Evolutionary conservation across 345 rosid genomes (phyloP).

Genomic region (Hibiscus tridactylites): DNA sequence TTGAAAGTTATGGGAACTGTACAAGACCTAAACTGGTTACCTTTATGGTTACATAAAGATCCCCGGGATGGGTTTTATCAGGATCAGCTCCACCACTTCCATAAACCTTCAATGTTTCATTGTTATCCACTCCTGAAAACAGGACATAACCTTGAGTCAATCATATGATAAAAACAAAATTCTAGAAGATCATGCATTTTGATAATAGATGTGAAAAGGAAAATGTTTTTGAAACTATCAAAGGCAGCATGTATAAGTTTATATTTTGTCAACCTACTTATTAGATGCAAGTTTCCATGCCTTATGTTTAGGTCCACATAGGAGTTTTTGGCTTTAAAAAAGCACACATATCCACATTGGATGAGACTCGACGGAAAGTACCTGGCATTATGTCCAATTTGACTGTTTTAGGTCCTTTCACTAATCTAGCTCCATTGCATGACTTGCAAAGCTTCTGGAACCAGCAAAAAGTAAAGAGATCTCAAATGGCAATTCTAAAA

Average conservation of each 20-base stretch:
- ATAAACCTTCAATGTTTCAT: slow-evolving; percentile 62
- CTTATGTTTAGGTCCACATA: too few species aligned
- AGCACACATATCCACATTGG: too few species aligned
- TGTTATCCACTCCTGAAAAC: slow-evolving; percentile 69
- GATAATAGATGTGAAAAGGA: background rate
- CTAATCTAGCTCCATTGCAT: slow-evolving; percentile 77
- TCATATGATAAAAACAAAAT: background rate
- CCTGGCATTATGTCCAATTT: slow-evolving; percentile 84
- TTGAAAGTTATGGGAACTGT: background rate
- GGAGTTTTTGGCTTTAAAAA: too few species aligned
- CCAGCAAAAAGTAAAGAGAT: slow-evolving; percentile 3
- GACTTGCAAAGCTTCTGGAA: slow-evolving; percentile 80
- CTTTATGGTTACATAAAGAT: slow-evolving; percentile 76
- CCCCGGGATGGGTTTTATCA: slow-evolving; percentile 90
- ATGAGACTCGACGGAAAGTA: too few species aligned
- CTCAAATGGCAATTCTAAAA: background rate
- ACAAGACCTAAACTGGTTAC: slow-evolving; percentile 25
- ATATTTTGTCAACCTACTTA: too few species aligned
- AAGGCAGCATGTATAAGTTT: too few species aligned
- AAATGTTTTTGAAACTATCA: too few species aligned
- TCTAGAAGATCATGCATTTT: background rate
- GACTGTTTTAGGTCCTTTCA: slow-evolving; percentile 70
- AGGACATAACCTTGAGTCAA: background rate
- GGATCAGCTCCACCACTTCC: slow-evolving; percentile 95
- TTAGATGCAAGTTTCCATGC: too few species aligned